Base-by-base conservation (phyloP, 2,329 filamentous ascomycete species). In the Aspergillus floridensis region DNA sequence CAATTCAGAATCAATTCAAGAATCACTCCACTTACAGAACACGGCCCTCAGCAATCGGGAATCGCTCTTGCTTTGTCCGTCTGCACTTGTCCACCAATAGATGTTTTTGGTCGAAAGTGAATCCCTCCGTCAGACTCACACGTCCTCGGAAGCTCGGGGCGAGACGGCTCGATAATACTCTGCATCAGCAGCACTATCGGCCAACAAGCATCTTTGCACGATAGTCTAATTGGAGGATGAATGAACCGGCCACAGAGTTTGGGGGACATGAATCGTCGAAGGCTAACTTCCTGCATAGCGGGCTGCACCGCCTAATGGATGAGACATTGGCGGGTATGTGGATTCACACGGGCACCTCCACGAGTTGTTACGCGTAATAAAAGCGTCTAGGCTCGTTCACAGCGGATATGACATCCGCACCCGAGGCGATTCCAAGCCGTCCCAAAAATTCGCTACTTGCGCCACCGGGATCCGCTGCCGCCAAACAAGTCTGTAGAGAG, bases 71-170 rank as follows among this genome's bases (percentile, higher is more conserved):
- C 65, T 0, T 66, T 65, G 11, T 66, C 68, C 3, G 69, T 62
- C 0, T 58, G 16, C 52, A 62, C 5, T 67, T 35, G 0, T 78
- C 77, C 6, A 8, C 62, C 2, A 82, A 63, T 0, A 76, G 75
- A 56, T 82, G 79, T 44, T 79, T 77, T 1, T 68, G 71, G 56
- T 82, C 80, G 49, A 80, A 75, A 1, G 82, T 68, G 12, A 72
- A 61, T 22, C 22, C 22, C 22, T 22, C 4, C 22, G 0, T 74
- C 79, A 3, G 68, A 44, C 78, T 63, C 1, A 81, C 74, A 0
- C 80, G 80, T 7, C 77, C 77, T 79, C 77, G 80, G 66, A 82
- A 81, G 65, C 79, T 82, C 21, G 82, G 63, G 7, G 56, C 63
- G 5, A 65, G 46, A 21, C 65, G 54, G n/a, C 65, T 66, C 62